Evolutionary conservation across 208 protist species (phyloP), one percentile per base, ranked within the genome.

Genomic region (Trypanosoma cruzi): DNA sequence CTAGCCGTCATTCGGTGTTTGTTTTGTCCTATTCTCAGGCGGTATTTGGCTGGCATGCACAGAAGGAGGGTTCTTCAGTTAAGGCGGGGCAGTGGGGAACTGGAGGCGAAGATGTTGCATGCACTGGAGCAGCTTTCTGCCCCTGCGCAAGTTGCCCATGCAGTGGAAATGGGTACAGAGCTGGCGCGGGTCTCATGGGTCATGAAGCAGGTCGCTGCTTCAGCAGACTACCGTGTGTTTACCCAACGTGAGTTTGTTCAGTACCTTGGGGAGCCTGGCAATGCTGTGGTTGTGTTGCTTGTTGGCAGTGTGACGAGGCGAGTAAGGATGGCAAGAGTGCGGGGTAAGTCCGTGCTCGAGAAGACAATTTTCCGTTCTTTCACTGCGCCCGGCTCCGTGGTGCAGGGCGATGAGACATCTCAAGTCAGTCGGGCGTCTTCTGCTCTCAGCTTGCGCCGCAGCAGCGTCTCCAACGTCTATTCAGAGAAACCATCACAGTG

Each of bases 281-380:
- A 77, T 55, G 80, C 79, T 75, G 89, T 95, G 65, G 68, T 88
- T 14, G 50, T 95, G 26, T 42, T 95, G 40, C 53, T 92, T 46
- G 71, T 67, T 32, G 89, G 89, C 16, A 40, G 61, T 14, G 59
- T 92, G 24, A 54, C 49, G 18, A 74, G 62, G 28, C 10, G 48
- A 7, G n/a, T 49, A 32, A 36, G 14, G n/a, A 26, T 50, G 8
- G 8, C 7, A 16, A 49, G 46, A 49, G n/a, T 1, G 13, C 65
- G 31, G 49, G 14, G 36, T 24, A 60, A 46, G 16, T 26, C 18
- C 26, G 2, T 55, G 11, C 22, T 55, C 4, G 50, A 32, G 37
- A 37, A 36, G 22, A 1, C 26, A 42, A 50, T 16, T 20, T 58
- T 32, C 2, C 13, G 5, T 57, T 28, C 34, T 40, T 70, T 36